phyloP scores from a whole-genome alignment of 1,139 yeast species.

The Magnusiomyces suaveolens region DNA sequence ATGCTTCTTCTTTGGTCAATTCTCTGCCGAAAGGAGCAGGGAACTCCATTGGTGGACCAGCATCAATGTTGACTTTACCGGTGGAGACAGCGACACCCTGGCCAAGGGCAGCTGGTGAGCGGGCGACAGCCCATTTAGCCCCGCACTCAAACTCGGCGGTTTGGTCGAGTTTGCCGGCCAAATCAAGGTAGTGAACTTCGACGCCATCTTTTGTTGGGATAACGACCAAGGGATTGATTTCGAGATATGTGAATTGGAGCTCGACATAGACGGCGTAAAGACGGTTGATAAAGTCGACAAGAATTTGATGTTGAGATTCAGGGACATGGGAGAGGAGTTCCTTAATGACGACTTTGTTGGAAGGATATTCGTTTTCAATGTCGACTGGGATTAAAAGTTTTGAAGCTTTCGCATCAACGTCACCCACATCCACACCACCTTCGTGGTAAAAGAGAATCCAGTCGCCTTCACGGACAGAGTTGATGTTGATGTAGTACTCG shows the following conservation, averaged over 20 bases:
- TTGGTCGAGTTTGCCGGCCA: conserved; percentile 41
- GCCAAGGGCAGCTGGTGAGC: conserved; percentile 38
- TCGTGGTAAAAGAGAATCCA: conserved; percentile 41
- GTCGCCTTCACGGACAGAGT: conserved; percentile 41
- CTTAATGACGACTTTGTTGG: conserved; percentile 30
- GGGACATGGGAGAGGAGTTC: conserved; percentile 35
- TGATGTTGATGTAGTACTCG: conserved; percentile 41
- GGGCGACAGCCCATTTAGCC: conserved; percentile 41
- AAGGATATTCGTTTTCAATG: conserved; percentile 35
- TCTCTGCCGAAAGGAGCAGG: conserved; percentile 44
- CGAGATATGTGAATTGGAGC: conserved; percentile 39
- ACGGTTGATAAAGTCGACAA: conserved; percentile 39
- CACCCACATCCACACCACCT: conserved; percentile 43
- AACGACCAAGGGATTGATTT: conserved; percentile 40
- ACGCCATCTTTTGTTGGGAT: conserved; percentile 35
- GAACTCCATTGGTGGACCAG: conserved; percentile 42
- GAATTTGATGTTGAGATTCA: conserved; percentile 33
- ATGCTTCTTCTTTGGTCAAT: conserved; percentile 38
- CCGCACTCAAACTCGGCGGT: conserved; percentile 44
- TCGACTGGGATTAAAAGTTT: conserved; percentile 38
- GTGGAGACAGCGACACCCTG: conserved; percentile 22
- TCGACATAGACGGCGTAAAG: conserved; percentile 41
- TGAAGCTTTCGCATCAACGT: conserved; percentile 40
- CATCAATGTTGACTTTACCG: conserved; percentile 31
- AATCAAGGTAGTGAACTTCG: conserved; percentile 39